Evolutionary conservation across 2,329 filamentous ascomycete species (phyloP).

Genomic region (Colletotrichum trifolii): DNA sequence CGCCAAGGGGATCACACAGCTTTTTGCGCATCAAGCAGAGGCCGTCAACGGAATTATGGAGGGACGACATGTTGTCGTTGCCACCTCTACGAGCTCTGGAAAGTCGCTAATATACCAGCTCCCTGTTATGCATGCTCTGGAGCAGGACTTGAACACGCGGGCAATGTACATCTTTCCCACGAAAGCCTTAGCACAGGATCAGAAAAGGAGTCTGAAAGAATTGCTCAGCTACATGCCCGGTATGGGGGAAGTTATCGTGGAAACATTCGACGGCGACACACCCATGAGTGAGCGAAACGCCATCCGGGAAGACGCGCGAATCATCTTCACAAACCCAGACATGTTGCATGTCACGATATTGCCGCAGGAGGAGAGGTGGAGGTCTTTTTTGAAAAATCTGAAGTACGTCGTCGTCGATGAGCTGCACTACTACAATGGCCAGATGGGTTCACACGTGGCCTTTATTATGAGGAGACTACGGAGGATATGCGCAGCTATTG

Average conservation of each 20-base stretch:
- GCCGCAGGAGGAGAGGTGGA: constrained; percentile 91
- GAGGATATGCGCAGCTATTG: constrained; percentile 88
- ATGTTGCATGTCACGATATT: constrained; percentile 97
- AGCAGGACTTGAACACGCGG: constrained; percentile 78
- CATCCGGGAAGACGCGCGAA: constrained; percentile 88
- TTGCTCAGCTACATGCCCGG: constrained; percentile 84
- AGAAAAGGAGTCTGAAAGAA: constrained; percentile 87
- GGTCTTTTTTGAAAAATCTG: constrained; percentile 86
- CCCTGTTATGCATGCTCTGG: constrained; percentile 87
- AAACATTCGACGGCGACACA: constrained; percentile 97
- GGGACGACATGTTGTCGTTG: constrained; percentile 88
- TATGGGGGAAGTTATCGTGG: constrained; percentile 80
- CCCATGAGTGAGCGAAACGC: constrained; percentile 80
- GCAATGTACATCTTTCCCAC: constrained; percentile 99
- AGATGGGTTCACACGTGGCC: constrained; percentile 93
- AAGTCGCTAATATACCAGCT: constrained; percentile 99
- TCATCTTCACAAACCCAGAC: constrained; percentile 98
- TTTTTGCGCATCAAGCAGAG: constrained; percentile 93
- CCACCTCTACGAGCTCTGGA: constrained; percentile 94
- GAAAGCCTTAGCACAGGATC: constrained; percentile 95
- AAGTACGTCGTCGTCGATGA: constrained; percentile 93
- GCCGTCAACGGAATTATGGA: constrained; percentile 89
- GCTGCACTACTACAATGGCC: constrained; percentile 94
- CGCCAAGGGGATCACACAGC: constrained; percentile 82
- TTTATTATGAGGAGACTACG: constrained; percentile 93